A percentile compares a stretch with the other conserved stretches of the same genome.
Evolutionary conservation across 1,284 basidiomycete species (phyloP).

Genomic region (Cryptococcus amylolentus): DNA sequence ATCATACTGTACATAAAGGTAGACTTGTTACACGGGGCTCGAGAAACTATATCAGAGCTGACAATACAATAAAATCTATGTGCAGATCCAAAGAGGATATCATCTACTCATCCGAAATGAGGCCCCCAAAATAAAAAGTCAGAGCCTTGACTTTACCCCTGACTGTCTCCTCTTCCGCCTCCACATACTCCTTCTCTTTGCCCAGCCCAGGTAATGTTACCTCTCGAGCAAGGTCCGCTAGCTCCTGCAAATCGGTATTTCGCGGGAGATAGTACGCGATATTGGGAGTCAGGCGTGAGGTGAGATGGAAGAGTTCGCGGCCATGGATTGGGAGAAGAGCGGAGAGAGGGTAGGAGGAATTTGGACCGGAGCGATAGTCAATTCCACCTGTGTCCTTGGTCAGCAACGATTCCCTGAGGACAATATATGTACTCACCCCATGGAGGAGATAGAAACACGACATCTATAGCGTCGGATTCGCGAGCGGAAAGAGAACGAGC

Average conservation of each 20-base stretch:
- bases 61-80: not conserved
- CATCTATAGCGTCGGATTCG: constrained; percentile 61
- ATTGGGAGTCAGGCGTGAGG: constrained; percentile 64
- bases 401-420: not conserved
- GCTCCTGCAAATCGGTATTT: constrained; percentile 71
- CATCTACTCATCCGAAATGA: constrained; percentile 31
- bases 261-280: constrained; percentile 87
- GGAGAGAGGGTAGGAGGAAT: constrained; percentile 65
- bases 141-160: constrained; percentile 55
- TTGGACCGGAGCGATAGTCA: constrained; percentile 39
- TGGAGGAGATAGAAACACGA: constrained; percentile 86
- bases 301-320: constrained; percentile 69
- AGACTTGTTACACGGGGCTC: not conserved
- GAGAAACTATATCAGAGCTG: not conserved
- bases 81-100: not conserved
- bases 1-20: not conserved
- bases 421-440: constrained; percentile 70
- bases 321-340: constrained; percentile 77
- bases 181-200: constrained; percentile 38
- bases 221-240: constrained; percentile 56
- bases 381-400: constrained; percentile 27
- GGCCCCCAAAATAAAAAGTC: constrained; percentile 54
- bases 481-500: constrained; percentile 57
- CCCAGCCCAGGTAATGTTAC: constrained; percentile 5
- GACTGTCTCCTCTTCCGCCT: constrained; percentile 56